Conservation (phyloP, 108 stramenopile species). For the Pseudonitzschia multistriata region DNA sequence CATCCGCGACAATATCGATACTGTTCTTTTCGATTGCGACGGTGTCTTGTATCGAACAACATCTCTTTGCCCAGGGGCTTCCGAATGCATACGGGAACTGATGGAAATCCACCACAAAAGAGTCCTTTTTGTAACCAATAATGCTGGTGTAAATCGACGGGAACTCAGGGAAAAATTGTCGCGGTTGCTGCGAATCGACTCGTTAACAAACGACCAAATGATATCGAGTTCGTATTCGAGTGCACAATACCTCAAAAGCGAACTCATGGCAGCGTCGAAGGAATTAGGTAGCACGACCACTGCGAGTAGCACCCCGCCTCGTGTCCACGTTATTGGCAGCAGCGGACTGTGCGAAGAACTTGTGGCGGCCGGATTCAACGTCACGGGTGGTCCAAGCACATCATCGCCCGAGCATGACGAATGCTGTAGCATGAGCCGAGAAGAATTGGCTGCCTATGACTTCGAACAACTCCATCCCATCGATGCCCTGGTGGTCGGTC, state of each 20-base stretch:
- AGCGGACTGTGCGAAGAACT: slow-evolving; percentile 73
- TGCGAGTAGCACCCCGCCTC: neutral
- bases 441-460: slow-evolving; percentile 56
- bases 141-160: slow-evolving; percentile 64
- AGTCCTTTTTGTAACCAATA: slow-evolving; percentile 84
- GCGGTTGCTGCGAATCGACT: slow-evolving; percentile 33
- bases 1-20: slow-evolving; percentile 47
- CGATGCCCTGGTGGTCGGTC: slow-evolving; percentile 77
- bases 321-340: slow-evolving; percentile 80
- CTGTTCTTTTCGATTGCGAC: slow-evolving; percentile 85
- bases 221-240: slow-evolving; percentile 68
- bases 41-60: slow-evolving; percentile 80
- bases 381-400: slow-evolving; percentile 28
- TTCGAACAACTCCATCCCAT: slow-evolving; percentile 50
- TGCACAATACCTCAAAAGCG: slow-evolving; percentile 49
- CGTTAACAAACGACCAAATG: slow-evolving; percentile 64
- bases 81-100: slow-evolving; percentile 49
- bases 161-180: slow-evolving; percentile 63
- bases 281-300: neutral
- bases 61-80: slow-evolving; percentile 59
- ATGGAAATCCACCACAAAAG: slow-evolving; percentile 44
- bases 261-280: neutral
- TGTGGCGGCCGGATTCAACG: slow-evolving; percentile 43
- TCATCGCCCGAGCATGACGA: neutral
- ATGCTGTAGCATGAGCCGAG: slow-evolving; percentile 51